Evolutionary conservation across 139 green algal genomes (phyloP).

Genomic region (Micractinium conductrix): DNA sequence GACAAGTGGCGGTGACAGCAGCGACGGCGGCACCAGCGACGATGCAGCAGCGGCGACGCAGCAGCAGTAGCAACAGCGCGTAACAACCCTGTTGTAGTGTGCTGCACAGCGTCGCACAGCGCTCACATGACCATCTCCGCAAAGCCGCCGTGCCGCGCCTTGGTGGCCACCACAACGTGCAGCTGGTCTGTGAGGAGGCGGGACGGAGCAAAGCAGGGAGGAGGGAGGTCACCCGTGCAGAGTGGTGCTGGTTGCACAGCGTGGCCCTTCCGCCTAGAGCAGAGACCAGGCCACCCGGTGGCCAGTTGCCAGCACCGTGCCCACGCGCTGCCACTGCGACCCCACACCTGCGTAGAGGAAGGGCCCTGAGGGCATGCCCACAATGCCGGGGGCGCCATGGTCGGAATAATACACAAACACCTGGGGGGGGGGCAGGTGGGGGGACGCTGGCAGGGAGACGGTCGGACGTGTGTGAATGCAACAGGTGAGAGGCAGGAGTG

Average conservation of each 20-base stretch:
- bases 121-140: conserved; percentile 79
- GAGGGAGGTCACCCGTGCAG: neutral
- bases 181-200: conserved; percentile 75
- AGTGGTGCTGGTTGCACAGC: too few species aligned
- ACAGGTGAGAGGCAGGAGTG: neutral
- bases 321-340: too few species aligned
- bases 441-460: too few species aligned
- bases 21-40: neutral
- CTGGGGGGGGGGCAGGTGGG: too few species aligned
- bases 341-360: conserved; percentile 96
- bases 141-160: conserved; percentile 67
- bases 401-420: too few species aligned
- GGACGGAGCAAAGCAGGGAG: too few species aligned
- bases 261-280: too few species aligned
- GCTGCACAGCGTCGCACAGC: too few species aligned
- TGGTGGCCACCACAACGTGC: conserved; percentile 59
- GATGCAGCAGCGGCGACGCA: neutral
- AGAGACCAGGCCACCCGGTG: too few species aligned
- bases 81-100: too few species aligned
- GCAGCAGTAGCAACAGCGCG: too few species aligned
- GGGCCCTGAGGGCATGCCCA: conserved; percentile 89
- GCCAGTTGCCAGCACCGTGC: too few species aligned
- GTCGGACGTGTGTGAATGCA: neutral
- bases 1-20: neutral
- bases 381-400: conserved; percentile 76